phyloP scores from a whole-genome alignment of 2,329 filamentous ascomycete species.

The Ophiocordyceps camponoti-leonardi region DNA sequence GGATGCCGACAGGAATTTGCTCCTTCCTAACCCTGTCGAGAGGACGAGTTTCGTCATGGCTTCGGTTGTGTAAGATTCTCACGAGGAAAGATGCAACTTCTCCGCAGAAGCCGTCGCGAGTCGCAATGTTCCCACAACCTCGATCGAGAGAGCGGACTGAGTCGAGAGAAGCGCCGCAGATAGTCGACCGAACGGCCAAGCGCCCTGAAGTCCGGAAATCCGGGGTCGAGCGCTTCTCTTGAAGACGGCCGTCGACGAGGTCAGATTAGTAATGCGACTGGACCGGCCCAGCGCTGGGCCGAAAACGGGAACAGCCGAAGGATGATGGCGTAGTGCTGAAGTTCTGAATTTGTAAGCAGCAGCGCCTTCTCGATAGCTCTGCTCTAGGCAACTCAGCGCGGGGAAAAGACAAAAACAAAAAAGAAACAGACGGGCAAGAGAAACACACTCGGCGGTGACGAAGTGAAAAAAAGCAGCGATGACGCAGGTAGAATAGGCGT shows the following conservation, averaged over 20 bases:
- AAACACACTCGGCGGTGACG: neutral
- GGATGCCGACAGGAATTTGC: neutral
- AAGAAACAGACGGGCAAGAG: neutral
- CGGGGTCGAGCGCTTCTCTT: neutral
- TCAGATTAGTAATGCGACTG: neutral
- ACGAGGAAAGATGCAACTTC: neutral
- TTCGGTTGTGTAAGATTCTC: neutral
- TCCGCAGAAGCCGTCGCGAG: neutral
- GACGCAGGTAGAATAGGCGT: neutral
- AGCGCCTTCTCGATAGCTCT: neutral
- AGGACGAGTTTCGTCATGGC: conserved; percentile 63
- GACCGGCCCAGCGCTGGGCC: neutral
- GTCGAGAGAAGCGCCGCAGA: neutral
- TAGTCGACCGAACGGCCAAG: neutral
- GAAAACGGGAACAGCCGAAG: neutral
- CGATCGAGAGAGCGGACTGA: neutral
- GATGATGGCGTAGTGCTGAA: neutral
- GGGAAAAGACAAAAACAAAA: neutral
- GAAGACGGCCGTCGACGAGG: neutral
- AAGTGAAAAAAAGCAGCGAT: neutral
- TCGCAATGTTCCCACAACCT: neutral
- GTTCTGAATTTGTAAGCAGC: neutral
- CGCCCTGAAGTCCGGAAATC: neutral
- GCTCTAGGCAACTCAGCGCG: no score
- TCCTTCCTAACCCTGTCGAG: conserved; percentile 59